Base-by-base conservation (phyloP, 1,284 basidiomycete genomes). In the Heterobasidion irregulare region DNA sequence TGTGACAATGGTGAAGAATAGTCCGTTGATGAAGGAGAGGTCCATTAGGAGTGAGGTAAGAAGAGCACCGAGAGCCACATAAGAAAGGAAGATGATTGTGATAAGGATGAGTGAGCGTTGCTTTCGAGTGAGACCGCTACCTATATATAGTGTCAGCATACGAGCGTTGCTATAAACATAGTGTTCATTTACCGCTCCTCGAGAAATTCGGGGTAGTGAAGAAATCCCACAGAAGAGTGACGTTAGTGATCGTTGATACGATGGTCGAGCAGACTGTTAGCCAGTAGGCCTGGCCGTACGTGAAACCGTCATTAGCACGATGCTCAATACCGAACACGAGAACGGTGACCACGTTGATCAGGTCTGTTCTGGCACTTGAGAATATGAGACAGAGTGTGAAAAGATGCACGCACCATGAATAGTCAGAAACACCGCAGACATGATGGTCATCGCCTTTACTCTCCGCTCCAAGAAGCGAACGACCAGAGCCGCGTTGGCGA, bases 51-150 rank as follows among this genome's bases (percentile, higher is more conserved):
- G 72, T 9, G 80, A 75, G 67, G 80, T 80, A 58, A 79, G 69
- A 32, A 84, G 72, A 2, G 82, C 79, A 8, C 89, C 88, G 16
- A 91, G 64, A 0, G 84, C 87, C 54, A 93, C 74, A 67, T 92
- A 93, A 54, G 76, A 73, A 16, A 94, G 73, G 2, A 92, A 70
- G 7, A 84, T 65, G 63, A 92, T 92, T 52, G 88, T 83, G 50
- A 89, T 81, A 59, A 94, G 83, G 44, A 89, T 80, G 16, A 94
- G 76, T 0, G 86, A 78, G 16, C 90, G 80, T 64, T 94, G 92
- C 64, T 86, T 91, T 34, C 79, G 78, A 0, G 91, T 93, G 36
- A 94, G 69, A 0, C 92, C 92, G 55, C 85, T 89, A 2, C 86
- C 86, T 87, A 52, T 15, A 47, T 26, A 26, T 6, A 6, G 26